These are phyloP conservation scores for Aspergillus biplanus DNA, from an alignment of 495 filamentous ascomycete genomes.

Conservation along the genomic window DNA sequence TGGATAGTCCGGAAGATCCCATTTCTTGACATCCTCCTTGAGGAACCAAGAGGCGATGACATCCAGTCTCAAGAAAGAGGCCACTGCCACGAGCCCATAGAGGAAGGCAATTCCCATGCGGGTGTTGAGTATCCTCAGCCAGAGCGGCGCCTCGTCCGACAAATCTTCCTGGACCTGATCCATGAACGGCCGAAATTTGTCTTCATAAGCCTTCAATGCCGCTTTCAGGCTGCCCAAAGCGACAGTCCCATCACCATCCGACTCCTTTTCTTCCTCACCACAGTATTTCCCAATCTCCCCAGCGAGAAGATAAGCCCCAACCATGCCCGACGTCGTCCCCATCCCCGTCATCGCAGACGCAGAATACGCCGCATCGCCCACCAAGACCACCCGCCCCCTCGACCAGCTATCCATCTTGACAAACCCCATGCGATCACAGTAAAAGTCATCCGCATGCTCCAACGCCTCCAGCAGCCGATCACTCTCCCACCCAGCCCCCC, in stretches of 20 bases:
- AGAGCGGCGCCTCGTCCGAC: no score
- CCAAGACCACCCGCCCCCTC: constrained; percentile 46
- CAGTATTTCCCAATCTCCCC: constrained; percentile 50
- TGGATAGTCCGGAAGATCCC: background rate
- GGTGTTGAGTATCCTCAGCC: no score
- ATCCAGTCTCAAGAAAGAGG: background rate
- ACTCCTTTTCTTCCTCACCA: background rate
- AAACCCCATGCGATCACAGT: constrained; percentile 40
- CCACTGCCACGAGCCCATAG: background rate
- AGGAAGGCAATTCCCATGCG: background rate
- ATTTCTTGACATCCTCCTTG: background rate
- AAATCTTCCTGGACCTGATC: constrained; percentile 9
- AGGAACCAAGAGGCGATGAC: background rate
- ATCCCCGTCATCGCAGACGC: constrained; percentile 50
- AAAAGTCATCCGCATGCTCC: constrained; percentile 50
- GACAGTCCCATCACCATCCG: no score
- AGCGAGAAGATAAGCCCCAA: constrained; percentile 57
- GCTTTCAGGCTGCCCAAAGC: background rate
- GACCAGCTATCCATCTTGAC: constrained; percentile 49
- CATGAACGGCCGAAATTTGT: constrained; percentile 38
- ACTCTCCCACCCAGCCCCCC: constrained; percentile 48
- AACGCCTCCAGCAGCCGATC: constrained; percentile 43
- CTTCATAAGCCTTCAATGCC: constrained; percentile 31
- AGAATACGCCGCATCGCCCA: constrained; percentile 61
- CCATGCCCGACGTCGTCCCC: constrained; percentile 48